Conservation (phyloP, 805 yeast genomes). For the Kodamaea restingae region DNA sequence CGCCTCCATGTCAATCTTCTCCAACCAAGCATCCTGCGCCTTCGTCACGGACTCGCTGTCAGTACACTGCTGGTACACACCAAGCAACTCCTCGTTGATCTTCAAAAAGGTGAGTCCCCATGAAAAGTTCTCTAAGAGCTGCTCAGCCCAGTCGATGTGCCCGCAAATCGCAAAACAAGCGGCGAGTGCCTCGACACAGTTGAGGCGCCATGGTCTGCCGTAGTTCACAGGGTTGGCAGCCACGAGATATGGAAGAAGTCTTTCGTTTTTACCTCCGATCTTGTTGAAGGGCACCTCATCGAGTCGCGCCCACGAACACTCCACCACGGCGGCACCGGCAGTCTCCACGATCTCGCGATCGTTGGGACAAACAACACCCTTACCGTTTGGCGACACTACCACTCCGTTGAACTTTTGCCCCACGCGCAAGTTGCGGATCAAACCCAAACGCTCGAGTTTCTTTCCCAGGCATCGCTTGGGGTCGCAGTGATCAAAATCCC, state of each 20-base stretch:
- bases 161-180: slow-evolving; percentile 96
- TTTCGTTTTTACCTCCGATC: slow-evolving; percentile 86
- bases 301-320: slow-evolving; percentile 97
- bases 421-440: slow-evolving; percentile 72
- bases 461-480: slow-evolving; percentile 97
- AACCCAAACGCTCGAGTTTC: slow-evolving; percentile 82
- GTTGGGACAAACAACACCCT: slow-evolving; percentile 82
- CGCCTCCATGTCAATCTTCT: slow-evolving; percentile 60
- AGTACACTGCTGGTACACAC: slow-evolving; percentile 71
- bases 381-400: slow-evolving; percentile 91
- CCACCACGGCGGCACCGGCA: slow-evolving; percentile 94
- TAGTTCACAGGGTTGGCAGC: slow-evolving; percentile 98
- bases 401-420: slow-evolving; percentile 93
- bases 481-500: slow-evolving; percentile 99
- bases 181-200: slow-evolving; percentile 96
- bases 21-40: slow-evolving; percentile 77
- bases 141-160: slow-evolving; percentile 81
- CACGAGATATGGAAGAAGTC: slow-evolving; percentile 84
- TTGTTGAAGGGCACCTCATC: slow-evolving; percentile 93
- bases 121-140: slow-evolving; percentile 71
- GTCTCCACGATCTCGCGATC: slow-evolving; percentile 74
- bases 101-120: slow-evolving; percentile 92
- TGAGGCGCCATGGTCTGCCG: slow-evolving; percentile 92
- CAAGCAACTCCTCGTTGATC: slow-evolving; percentile 74
- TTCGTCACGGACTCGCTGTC: slow-evolving; percentile 68